Percentiles rank a stretch among this genome's conserved stretches.
Evolutionary conservation across 1,284 basidiomycete species (phyloP).

Genomic region (Heterobasidion irregulare): DNA sequence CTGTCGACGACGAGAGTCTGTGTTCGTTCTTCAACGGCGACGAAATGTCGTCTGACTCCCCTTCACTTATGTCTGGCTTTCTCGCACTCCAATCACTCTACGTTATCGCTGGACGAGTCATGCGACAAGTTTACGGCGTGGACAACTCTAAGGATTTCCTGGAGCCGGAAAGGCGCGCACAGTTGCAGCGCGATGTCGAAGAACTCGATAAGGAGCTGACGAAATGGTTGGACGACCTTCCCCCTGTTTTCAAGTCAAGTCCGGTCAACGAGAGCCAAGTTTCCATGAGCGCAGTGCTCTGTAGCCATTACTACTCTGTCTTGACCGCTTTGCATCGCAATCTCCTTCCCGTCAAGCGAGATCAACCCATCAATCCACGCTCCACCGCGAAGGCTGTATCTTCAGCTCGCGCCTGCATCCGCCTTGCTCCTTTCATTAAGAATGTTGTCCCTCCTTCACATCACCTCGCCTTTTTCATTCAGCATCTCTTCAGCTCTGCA

Average conservation of each 20-base stretch:
- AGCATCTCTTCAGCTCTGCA: conserved; percentile 85
- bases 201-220: conserved; percentile 67
- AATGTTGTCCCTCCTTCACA: conserved; percentile 82
- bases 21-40: conserved; percentile 63
- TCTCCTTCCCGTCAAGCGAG: conserved; percentile 68
- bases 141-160: conserved; percentile 59
- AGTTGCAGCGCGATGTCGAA: conserved; percentile 70
- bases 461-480: conserved; percentile 86
- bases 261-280: conserved; percentile 70
- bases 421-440: conserved; percentile 78
- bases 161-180: conserved; percentile 65
- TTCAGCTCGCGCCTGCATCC: conserved; percentile 74
- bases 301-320: conserved; percentile 85
- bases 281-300: conserved; percentile 81
- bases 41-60: conserved; percentile 38
- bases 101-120: conserved; percentile 76
- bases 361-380: conserved; percentile 54
- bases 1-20: conserved; percentile 73
- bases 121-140: conserved; percentile 72
- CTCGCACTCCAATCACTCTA: conserved; percentile 71
- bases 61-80: conserved; percentile 74
- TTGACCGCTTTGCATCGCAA: conserved; percentile 86
- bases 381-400: conserved; percentile 73
- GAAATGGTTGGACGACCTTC: conserved; percentile 77
- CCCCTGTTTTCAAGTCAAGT: conserved; percentile 62